These are phyloP conservation scores for Pythium aphanidermatum DNA, from an alignment of 352 stramenopile species.

Conservation along the genomic window DNA sequence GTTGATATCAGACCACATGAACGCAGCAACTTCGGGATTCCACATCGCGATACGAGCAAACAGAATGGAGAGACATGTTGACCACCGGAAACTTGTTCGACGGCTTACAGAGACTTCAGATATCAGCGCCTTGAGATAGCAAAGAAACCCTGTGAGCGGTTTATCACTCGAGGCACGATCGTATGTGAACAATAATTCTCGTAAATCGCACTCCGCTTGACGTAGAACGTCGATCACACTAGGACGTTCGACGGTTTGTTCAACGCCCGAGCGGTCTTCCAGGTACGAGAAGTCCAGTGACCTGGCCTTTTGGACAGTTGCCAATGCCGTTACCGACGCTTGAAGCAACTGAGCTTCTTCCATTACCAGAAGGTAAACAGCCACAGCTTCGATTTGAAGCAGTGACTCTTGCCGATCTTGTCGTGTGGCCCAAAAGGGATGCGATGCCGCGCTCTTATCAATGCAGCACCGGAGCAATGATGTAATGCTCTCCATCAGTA, in stretches of 20 bases:
- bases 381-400: conserved; percentile 52
- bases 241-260: conserved; percentile 10
- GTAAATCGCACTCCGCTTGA: conserved; percentile 17
- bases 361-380: conserved; percentile 51
- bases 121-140: conserved; percentile 10
- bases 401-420: conserved; percentile 39
- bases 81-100: conserved; percentile 50
- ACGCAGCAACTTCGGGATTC: conserved; percentile 46
- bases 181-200: conserved; percentile 16
- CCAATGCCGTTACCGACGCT: conserved; percentile 25
- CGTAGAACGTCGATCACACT: conserved; percentile 19
- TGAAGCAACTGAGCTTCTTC: conserved; percentile 28
- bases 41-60: conserved; percentile 31
- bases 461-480: conserved; percentile 30
- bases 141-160: conserved; percentile 7
- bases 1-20: conserved; percentile 59
- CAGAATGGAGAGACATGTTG: conserved; percentile 34
- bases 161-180: conserved; percentile 3
- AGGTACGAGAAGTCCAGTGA: background rate
- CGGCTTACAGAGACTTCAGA: conserved; percentile 3
- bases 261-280: background rate
- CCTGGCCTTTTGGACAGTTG: conserved; percentile 19
- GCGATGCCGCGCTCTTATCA: too few relatives aligned
- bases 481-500: conserved; percentile 27
- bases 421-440: conserved; percentile 26